Evolutionary conservation across 1,284 basidiomycete genomes (phyloP).

Genomic region (Schizopora paradoxa): DNA sequence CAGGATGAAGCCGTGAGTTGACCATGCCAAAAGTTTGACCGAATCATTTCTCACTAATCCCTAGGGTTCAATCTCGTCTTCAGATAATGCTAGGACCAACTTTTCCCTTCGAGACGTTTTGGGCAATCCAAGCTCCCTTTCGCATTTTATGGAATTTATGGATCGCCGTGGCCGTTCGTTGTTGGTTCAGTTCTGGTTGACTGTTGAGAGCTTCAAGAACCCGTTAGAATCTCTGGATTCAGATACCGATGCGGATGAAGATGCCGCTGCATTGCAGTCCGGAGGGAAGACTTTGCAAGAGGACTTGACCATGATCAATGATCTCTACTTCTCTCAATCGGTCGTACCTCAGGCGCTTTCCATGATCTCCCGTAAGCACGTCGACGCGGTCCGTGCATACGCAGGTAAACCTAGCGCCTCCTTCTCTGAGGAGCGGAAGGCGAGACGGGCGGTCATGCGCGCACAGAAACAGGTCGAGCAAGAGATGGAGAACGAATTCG

Average conservation of each 20-base stretch:
- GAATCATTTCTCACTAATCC: slow-evolving; percentile 27
- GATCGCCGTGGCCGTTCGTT: slow-evolving; percentile 81
- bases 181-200: slow-evolving; percentile 95
- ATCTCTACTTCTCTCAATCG: slow-evolving; percentile 73
- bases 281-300: slow-evolving; percentile 65
- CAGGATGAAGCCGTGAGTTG: slow-evolving; percentile 54
- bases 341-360: slow-evolving; percentile 54
- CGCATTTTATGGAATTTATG: slow-evolving; percentile 98
- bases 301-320: slow-evolving; percentile 83
- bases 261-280: slow-evolving; percentile 54
- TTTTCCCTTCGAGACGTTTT: slow-evolving; percentile 71
- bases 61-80: slow-evolving; percentile 21
- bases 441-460: slow-evolving; percentile 73
- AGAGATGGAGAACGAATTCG: slow-evolving; percentile 90
- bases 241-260: slow-evolving; percentile 61
- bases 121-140: slow-evolving; percentile 81
- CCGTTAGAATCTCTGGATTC: slow-evolving; percentile 84
- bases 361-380: slow-evolving; percentile 63
- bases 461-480: slow-evolving; percentile 83
- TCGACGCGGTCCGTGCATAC: slow-evolving; percentile 67
- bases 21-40: neutral
- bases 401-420: slow-evolving; percentile 45
- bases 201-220: slow-evolving; percentile 95
- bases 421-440: slow-evolving; percentile 49
- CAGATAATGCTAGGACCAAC: no score